Base-by-base conservation (phyloP, 768 basidiomycete species). In the Austroboletus festivus region DNA sequence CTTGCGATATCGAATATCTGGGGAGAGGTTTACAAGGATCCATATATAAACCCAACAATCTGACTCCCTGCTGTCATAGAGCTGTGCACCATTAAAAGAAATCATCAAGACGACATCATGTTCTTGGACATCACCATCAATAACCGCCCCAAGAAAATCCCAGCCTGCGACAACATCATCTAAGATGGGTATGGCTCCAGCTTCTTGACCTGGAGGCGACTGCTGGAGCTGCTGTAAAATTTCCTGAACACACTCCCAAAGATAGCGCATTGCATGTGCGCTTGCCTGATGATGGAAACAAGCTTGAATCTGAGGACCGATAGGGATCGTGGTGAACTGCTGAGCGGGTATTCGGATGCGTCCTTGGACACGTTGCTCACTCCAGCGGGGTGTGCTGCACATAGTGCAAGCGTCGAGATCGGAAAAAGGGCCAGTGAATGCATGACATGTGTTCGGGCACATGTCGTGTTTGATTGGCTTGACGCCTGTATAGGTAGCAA, bases 231-330 rank as follows among this genome's bases (percentile, higher is more conserved):
- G 12, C 12, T 28, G 28, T 28, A 12, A 28, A 28, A 28, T 12
- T 28, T 28, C 28, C 28, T 28, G 28, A 28, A 5, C 12, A 6
- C 12, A 6, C 28, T 28, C 28, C 28, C 28, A 28, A 28, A 28
- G 28, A 12, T 28, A 28, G 28, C 12, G 28, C 28, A 28, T 28
- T 28, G 28, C 28, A 6, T 12, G 5, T 28, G 73, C 64, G 13
- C 62, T 50, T 1, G 54, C 47, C 0, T 34, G 48, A 13, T 47
- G 57, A 0, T 63, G 48, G 16, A 68, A 59, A 1, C 70, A 52
- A 0, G 75, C 72, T 42, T 78, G 75, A 0, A 78, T 44, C 42
- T 75, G 73, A 1, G 73, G 75, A 5, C 73, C 73, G 16, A 76
- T 35, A 0, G 65, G 73, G 19, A 77, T 67, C 0, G 74, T 77